Conservation (phyloP, 768 basidiomycete genomes). For the Rossbeevera mucosa region DNA sequence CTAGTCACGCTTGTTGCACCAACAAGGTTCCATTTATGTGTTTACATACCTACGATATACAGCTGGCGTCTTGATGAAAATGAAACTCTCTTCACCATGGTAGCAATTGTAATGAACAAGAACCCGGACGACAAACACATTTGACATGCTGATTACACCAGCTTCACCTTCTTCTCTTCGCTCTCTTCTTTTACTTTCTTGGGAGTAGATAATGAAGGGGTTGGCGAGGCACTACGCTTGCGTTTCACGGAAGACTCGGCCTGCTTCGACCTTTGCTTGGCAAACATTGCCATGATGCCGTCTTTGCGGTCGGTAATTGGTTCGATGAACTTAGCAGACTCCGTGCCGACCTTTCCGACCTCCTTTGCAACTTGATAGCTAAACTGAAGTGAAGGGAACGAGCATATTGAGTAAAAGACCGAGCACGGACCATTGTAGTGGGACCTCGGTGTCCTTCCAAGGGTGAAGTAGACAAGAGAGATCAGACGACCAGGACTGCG, state of each 20-base stretch:
- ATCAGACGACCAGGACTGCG: slow-evolving; percentile 56
- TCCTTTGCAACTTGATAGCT: slow-evolving; percentile 87
- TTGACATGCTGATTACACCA: background rate
- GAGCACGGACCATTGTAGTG: slow-evolving; percentile 63
- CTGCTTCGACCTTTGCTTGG: slow-evolving; percentile 46
- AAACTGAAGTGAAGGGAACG: background rate
- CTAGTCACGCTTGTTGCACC: no score
- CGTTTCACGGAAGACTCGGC: slow-evolving; percentile 21
- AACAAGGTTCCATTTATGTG: no score
- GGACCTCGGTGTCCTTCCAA: slow-evolving; percentile 43
- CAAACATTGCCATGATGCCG: slow-evolving; percentile 81
- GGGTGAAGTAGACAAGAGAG: slow-evolving; percentile 60
- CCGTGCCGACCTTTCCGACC: slow-evolving; percentile 84
- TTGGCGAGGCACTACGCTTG: slow-evolving; percentile 23
- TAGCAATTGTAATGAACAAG: no score
- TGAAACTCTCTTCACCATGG: no score
- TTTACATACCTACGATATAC: no score
- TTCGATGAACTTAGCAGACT: slow-evolving; percentile 78
- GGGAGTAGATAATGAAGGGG: background rate
- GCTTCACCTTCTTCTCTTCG: slow-evolving; percentile 17
- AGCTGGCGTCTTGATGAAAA: no score
- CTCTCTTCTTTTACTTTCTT: slow-evolving; percentile 2
- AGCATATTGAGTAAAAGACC: background rate
- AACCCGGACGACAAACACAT: background rate
- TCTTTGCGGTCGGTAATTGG: slow-evolving; percentile 77